Evolutionary conservation across 306 rosid genomes (phyloP).

Genomic region (Rosa persica): DNA sequence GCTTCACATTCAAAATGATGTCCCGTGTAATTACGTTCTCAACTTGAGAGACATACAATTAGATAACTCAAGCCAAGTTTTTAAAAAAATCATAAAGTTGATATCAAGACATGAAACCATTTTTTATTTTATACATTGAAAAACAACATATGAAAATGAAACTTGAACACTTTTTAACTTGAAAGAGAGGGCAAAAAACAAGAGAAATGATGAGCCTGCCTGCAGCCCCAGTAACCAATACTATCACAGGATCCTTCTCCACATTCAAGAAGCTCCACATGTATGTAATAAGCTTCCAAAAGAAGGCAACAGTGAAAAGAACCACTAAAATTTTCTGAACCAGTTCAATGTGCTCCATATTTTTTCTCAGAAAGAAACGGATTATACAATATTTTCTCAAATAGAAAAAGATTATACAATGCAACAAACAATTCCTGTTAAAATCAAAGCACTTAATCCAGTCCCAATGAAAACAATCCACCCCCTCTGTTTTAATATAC

Average conservation of each 20-base stretch:
- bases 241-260: constrained; percentile 66
- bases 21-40: too few relatives aligned
- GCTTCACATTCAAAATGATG: too few relatives aligned
- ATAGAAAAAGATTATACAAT: constrained; percentile 19
- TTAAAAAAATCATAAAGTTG: not conserved
- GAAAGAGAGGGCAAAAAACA: not conserved
- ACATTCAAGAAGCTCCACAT: constrained; percentile 60
- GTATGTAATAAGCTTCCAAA: constrained; percentile 62
- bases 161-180: not conserved
- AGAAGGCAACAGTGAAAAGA: constrained; percentile 45
- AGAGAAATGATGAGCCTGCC: constrained; percentile 43
- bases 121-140: not conserved
- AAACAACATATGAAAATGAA: not conserved
- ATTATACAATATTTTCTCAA: constrained; percentile 12
- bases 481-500: not conserved
- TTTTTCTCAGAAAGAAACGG: constrained; percentile 29
- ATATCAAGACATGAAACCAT: not conserved
- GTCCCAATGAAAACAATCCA: constrained; percentile 23
- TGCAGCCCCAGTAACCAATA: constrained; percentile 85
- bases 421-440: constrained; percentile 23
- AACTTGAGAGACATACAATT: too few relatives aligned
- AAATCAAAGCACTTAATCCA: constrained; percentile 10
- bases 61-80: not conserved
- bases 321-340: constrained; percentile 48
- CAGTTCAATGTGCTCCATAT: constrained; percentile 31